phyloP scores from a whole-genome alignment of 805 yeast genomes.

The Starmerella apicola region DNA sequence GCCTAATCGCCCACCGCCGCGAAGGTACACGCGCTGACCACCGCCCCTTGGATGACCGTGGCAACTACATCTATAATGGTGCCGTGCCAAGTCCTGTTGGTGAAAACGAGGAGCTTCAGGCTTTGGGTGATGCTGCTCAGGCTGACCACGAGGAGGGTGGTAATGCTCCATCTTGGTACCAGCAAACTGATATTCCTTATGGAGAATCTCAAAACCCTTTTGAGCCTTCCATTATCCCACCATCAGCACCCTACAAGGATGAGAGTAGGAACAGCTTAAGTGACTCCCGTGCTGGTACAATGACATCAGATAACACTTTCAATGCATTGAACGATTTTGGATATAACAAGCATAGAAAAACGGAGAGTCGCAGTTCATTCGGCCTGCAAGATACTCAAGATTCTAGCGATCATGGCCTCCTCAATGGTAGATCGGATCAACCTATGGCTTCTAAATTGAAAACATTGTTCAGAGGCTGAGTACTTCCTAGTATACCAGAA shows the following conservation, averaged over 20 bases:
- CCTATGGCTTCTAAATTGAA: neutral
- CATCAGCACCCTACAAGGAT: conserved; percentile 4
- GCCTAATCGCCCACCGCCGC: conserved; percentile 52
- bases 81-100: conserved; percentile 7
- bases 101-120: conserved; percentile 37
- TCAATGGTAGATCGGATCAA: neutral
- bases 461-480: neutral
- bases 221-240: conserved; percentile 13
- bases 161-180: conserved; percentile 27
- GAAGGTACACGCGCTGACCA: conserved; percentile 76
- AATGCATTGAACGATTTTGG: conserved; percentile 5
- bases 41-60: conserved; percentile 84
- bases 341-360: conserved; percentile 1
- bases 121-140: conserved; percentile 70
- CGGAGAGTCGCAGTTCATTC: conserved; percentile 15
- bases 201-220: conserved; percentile 14
- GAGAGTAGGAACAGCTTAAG: conserved; percentile 3
- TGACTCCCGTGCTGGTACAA: conserved; percentile 2
- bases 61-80: conserved; percentile 45
- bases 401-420: neutral
- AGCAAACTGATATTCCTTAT: conserved; percentile 1
- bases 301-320: conserved; percentile 4
- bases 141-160: conserved; percentile 58
- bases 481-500: too few relatives aligned
- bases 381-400: neutral